A percentile compares a stretch with the other conserved stretches of the same genome.
phyloP scores from a whole-genome alignment of 306 rosid genomes.

The Cucurbita pepo region DNA sequence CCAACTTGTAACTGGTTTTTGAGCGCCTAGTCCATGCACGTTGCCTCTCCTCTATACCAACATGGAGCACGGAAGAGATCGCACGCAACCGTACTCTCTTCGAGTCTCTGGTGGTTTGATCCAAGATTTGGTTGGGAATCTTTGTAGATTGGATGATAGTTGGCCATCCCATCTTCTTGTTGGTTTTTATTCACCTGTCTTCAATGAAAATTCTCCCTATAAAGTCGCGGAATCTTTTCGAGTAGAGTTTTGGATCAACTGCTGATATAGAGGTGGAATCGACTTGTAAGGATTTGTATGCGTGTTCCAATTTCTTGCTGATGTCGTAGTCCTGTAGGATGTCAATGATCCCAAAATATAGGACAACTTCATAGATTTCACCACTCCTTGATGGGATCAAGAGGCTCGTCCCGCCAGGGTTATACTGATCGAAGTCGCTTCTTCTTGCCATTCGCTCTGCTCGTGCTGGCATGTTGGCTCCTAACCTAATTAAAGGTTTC shows the following conservation, averaged over 20 bases:
- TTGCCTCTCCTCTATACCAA: neutral
- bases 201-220: constrained; percentile 65
- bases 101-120: neutral
- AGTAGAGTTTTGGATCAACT: constrained; percentile 92
- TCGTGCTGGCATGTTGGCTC: constrained; percentile 95
- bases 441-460: constrained; percentile 75
- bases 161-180: neutral
- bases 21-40: neutral
- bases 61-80: neutral
- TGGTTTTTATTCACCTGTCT: constrained; percentile 35
- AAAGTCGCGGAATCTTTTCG: constrained; percentile 83
- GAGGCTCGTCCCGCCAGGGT: constrained; percentile 43
- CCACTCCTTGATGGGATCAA: constrained; percentile 55
- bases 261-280: constrained; percentile 87
- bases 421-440: constrained; percentile 77
- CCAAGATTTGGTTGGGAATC: neutral
- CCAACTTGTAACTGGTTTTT: neutral
- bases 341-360: constrained; percentile 89
- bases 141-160: neutral
- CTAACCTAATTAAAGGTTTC: constrained; percentile 74
- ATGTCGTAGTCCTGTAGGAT: constrained; percentile 88
- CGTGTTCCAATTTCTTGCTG: constrained; percentile 90
- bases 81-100: neutral
- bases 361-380: constrained; percentile 54
- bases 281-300: constrained; percentile 81